Conservation (phyloP, 2,329 filamentous ascomycete species). For the Myrmaecium sp. region DNA sequence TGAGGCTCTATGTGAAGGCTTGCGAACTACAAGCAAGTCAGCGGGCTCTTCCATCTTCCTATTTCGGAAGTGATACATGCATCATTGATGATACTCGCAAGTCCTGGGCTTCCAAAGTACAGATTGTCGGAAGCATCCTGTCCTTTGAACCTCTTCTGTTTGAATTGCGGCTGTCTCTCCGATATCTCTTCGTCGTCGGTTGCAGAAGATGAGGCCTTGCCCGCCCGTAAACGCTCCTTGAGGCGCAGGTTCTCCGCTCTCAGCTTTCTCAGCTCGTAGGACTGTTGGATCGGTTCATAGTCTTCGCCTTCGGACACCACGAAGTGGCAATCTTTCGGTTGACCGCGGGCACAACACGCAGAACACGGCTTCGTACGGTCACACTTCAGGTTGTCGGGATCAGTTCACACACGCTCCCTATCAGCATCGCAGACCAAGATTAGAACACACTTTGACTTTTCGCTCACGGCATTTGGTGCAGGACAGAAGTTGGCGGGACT, state of each 20-base stretch:
- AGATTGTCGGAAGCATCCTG: conserved; percentile 27
- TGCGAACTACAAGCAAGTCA: conserved; percentile 22
- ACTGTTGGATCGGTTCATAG: conserved; percentile 29
- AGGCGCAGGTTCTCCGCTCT: conserved; percentile 28
- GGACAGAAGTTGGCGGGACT: conserved; percentile 27
- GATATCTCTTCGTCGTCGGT: conserved; percentile 22
- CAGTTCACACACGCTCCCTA: conserved; percentile 3
- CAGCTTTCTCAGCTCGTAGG: conserved; percentile 30
- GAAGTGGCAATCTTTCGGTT: conserved; percentile 31
- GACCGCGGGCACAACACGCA: conserved; percentile 30
- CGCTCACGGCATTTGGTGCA: conserved; percentile 32
- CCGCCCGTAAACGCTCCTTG: conserved; percentile 23
- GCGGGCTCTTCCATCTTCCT: conserved; percentile 5
- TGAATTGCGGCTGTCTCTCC: conserved; percentile 10
- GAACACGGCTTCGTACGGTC: conserved; percentile 33
- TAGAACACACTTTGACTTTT: conserved; percentile 27
- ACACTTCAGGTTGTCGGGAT: conserved; percentile 17
- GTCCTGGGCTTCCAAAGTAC: conserved; percentile 33
- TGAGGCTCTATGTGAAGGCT: conserved; percentile 22
- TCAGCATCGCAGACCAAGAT: conserved; percentile 2
- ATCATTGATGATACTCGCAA: conserved; percentile 30
- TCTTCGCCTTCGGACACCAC: conserved; percentile 27
- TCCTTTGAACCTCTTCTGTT: conserved; percentile 22
- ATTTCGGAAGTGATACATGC: conserved; percentile 12
- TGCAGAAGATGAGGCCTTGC: conserved; percentile 11